phyloP scores from a whole-genome alignment of 2,329 filamentous ascomycete genomes.

The Sclerotinia glacialis region DNA sequence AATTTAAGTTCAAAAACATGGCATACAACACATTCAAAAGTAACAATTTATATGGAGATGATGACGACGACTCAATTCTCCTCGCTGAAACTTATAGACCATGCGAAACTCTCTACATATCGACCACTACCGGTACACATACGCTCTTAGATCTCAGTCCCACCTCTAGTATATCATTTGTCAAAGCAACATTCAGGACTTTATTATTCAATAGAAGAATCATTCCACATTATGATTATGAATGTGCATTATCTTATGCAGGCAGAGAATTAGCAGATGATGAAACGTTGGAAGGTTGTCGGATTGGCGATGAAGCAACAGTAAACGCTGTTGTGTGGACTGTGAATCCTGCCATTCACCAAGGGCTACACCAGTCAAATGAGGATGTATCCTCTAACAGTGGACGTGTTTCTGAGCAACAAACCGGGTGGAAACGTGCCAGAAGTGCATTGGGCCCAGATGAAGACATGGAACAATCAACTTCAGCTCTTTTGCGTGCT shows the following conservation, averaged over 20 bases:
- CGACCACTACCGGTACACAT: background rate
- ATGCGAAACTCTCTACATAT: background rate
- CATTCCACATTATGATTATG: background rate
- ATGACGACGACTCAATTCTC: background rate
- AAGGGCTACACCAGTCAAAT: background rate
- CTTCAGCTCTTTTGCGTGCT: background rate
- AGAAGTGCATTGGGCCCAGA: background rate
- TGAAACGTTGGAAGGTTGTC: background rate
- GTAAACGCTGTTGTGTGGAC: constrained; percentile 8
- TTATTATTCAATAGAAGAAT: background rate
- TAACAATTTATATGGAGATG: background rate
- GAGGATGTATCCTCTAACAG: background rate
- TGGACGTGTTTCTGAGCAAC: background rate
- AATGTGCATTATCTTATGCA: constrained; percentile 3
- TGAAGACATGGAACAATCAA: background rate
- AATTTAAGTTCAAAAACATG: background rate
- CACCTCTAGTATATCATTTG: background rate
- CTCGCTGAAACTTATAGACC: background rate
- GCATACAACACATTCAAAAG: background rate
- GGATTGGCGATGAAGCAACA: constrained; percentile 13
- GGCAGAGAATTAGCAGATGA: background rate
- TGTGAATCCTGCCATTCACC: background rate
- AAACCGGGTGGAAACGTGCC: background rate
- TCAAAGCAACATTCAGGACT: constrained; percentile 4
- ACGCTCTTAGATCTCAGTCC: background rate